Evolutionary conservation across 371 early-diverging fungal genomes (phyloP).

Genomic region (Mortierella sp.): DNA sequence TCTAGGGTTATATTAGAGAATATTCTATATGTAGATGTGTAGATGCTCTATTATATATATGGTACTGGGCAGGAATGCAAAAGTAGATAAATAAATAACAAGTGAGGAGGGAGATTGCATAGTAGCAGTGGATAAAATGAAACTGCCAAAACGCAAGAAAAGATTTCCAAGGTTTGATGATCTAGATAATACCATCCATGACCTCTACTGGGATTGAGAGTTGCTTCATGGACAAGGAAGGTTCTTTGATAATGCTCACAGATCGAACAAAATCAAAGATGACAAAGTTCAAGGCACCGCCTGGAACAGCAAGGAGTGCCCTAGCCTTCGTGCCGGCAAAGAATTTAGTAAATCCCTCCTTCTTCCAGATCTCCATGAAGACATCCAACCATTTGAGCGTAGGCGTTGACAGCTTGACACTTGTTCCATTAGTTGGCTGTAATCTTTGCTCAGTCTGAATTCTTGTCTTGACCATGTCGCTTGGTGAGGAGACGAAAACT

Average conservation of each 20-base stretch:
- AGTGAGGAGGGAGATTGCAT: not conserved
- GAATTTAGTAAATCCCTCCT: conserved; percentile 53
- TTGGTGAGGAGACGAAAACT: conserved; percentile 50
- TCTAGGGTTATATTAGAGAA: not conserved
- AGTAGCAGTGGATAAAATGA: not conserved
- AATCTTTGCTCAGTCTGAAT: conserved; percentile 55
- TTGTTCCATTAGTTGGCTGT: conserved; percentile 41
- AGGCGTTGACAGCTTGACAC: conserved; percentile 42
- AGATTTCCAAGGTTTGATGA: not conserved
- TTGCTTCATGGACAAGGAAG: conserved; percentile 15
- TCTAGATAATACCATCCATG: conserved; percentile 32
- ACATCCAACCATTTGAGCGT: conserved; percentile 55
- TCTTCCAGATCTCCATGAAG: conserved; percentile 52
- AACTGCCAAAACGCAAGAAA: not conserved
- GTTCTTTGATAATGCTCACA: conserved; percentile 28
- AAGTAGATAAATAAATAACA: not conserved
- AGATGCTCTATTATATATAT: conserved; percentile 3
- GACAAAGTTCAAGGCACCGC: conserved; percentile 57
- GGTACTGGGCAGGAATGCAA: not conserved
- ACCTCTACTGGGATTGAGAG: conserved; percentile 10
- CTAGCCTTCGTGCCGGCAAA: conserved; percentile 51
- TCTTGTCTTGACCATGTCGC: conserved; percentile 54
- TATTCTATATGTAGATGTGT: conserved; percentile 4
- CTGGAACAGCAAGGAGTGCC: conserved; percentile 46
- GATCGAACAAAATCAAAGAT: conserved; percentile 59